A percentile compares a stretch with the other conserved stretches of the same genome.
These are phyloP conservation scores for Tirmania nivea DNA, from an alignment of 495 filamentous ascomycete species.

Conservation along the genomic window DNA sequence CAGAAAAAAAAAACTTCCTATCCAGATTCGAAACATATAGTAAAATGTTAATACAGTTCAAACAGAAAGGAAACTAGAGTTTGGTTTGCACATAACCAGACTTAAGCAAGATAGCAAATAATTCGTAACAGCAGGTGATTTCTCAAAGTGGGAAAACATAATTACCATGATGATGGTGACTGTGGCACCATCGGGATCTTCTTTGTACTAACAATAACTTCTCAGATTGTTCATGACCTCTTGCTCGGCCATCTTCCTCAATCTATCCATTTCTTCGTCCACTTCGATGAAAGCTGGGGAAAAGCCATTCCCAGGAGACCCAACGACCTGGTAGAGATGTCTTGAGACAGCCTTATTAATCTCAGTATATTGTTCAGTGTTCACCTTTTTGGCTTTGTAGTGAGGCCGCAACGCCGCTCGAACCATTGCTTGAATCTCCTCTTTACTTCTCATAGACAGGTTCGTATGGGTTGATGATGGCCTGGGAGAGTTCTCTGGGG, in stretches of 20 bases:
- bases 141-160: no score
- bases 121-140: no score
- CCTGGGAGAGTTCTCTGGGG: not conserved
- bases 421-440: slow-evolving; percentile 12
- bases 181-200: no score
- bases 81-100: no score
- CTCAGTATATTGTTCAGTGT: slow-evolving; percentile 13
- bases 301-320: not conserved
- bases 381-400: slow-evolving; percentile 12
- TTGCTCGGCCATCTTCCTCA: not conserved
- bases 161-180: no score
- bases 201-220: no score
- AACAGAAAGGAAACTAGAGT: slow-evolving; percentile 21
- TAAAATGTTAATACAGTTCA: slow-evolving; percentile 32
- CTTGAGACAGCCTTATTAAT: slow-evolving; percentile 18
- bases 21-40: slow-evolving; percentile 25
- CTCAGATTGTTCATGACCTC: not conserved
- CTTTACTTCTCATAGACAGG: slow-evolving; percentile 6
- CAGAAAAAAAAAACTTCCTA: slow-evolving; percentile 1
- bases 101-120: no score
- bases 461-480: not conserved
- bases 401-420: slow-evolving; percentile 10
- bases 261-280: not conserved
- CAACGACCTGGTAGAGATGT: slow-evolving; percentile 13
- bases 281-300: not conserved